Evolutionary conservation across 306 rosid genomes (phyloP).

Genomic region (Ormosia emarginata): DNA sequence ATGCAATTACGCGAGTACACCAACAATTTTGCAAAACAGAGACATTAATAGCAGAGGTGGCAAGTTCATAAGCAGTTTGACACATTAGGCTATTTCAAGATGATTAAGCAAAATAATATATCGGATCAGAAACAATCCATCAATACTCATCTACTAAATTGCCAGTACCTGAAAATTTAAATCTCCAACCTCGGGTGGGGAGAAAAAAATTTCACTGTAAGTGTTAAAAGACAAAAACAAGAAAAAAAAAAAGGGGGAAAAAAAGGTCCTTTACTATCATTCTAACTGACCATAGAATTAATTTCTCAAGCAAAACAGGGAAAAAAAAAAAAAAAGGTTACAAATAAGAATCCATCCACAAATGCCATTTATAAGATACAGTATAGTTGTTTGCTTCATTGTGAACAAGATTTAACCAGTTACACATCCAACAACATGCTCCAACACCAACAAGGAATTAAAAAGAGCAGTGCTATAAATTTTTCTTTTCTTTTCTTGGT

Average conservation of each 20-base stretch:
- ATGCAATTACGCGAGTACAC: neutral
- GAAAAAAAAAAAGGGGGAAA: no score
- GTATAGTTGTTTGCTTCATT: neutral
- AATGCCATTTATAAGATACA: neutral
- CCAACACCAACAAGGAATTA: neutral
- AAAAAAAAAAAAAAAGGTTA: neutral
- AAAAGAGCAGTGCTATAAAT: neutral
- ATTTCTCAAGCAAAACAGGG: neutral
- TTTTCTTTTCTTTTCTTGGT: neutral
- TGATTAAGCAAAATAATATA: no score
- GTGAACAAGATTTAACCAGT: neutral
- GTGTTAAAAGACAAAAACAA: no score
- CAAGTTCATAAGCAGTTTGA: neutral
- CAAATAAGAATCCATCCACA: neutral
- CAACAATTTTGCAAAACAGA: neutral
- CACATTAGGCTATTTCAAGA: neutral
- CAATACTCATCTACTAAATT: neutral
- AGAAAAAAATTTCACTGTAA: no score
- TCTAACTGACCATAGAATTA: neutral
- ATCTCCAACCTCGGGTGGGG: neutral
- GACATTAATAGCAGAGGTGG: neutral
- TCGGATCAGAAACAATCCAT: neutral
- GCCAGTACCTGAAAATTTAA: neutral
- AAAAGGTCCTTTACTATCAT: neutral
- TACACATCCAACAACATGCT: conserved; percentile 5